phyloP scores from a whole-genome alignment of 2,329 filamentous ascomycete species.

The Chaetomium globosum region DNA sequence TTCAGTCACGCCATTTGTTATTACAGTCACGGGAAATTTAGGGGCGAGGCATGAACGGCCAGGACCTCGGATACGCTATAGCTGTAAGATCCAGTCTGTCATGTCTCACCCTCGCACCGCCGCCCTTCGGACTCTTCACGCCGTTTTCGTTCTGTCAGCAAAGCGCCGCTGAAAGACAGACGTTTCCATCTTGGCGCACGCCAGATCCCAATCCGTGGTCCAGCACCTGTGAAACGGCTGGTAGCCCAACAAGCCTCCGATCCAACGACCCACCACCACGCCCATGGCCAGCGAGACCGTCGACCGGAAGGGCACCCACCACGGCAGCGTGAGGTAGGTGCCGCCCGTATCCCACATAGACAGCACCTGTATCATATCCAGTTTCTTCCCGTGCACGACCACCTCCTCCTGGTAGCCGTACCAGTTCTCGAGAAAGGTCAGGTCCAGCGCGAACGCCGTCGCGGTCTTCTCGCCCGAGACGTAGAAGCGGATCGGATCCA shows the following conservation, averaged over 20 bases:
- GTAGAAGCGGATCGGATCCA: background rate
- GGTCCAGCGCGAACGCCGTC: background rate
- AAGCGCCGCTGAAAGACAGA: slow-evolving; percentile 4
- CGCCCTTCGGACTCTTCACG: background rate
- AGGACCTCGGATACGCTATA: too few relatives aligned
- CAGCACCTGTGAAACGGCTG: slow-evolving; percentile 9
- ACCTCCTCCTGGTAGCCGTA: slow-evolving; percentile 10
- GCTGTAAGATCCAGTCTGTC: too few relatives aligned
- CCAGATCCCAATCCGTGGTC: slow-evolving; percentile 9
- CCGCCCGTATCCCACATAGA: slow-evolving; percentile 1
- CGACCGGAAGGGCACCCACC: slow-evolving; percentile 6
- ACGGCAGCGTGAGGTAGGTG: slow-evolving; percentile 1
- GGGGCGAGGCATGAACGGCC: too few relatives aligned
- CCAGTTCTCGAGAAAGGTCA: slow-evolving; percentile 9
- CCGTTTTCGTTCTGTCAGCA: background rate
- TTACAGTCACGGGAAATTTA: too few relatives aligned
- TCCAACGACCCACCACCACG: background rate
- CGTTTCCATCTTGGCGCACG: slow-evolving; percentile 7
- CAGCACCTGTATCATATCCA: background rate
- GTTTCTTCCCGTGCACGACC: background rate
- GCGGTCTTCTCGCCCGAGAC: background rate
- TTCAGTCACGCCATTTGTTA: too few relatives aligned
- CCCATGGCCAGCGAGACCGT: background rate
- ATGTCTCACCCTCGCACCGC: background rate
- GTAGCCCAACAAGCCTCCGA: slow-evolving; percentile 5